Base-by-base conservation (phyloP, 768 basidiomycete species). In the Ramaria sp. region DNA sequence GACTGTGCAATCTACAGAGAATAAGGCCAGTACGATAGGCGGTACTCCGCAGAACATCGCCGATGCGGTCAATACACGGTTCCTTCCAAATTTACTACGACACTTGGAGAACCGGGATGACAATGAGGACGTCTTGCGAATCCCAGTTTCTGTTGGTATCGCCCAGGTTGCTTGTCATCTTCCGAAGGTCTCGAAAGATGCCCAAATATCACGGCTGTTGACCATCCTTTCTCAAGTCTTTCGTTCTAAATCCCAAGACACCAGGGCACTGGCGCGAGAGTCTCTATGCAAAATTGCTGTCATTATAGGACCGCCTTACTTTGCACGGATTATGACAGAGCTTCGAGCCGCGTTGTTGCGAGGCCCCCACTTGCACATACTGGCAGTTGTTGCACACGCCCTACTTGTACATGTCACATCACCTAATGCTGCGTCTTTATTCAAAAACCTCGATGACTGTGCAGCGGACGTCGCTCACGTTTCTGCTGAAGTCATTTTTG, bases 241-340 rank as follows among this genome's bases (percentile, higher is more conserved):
- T 38, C 85, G 91, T n/a, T 96, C 91, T 66, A 85, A 81, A 60
- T 92, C 92, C 13, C 91, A 94, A 64, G 93, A 97, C 60, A 91
- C 89, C 1, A 75, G 96, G 56, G 92, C 96, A 61, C 74, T 94
- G 36, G 79, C 83, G 5, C 77, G 91, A 13, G 88, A 92, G 49
- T 85, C 91, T 0, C 68, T 96, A 6, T 83, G 81, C 63, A 86
- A 85, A 47, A 91, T 97, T 44, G 81, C 79, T 1, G 73, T 83
- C 12, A 73, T 73, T 18, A 70, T 93, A 6, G 93, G 91, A 0
- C 78, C 88, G 0, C 67, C 74, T 0, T 89, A 87, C 64, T 79
- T 98, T 8, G 77, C 84, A 0, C 67, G 80, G 15, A 73, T 88
- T 28, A 68, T 97, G 37, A 81, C 79, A 34, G 93, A 97, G 64